Evolutionary conservation across 1,139 yeast genomes (phyloP).

Genomic region (Groenewaldozyma sp.): DNA sequence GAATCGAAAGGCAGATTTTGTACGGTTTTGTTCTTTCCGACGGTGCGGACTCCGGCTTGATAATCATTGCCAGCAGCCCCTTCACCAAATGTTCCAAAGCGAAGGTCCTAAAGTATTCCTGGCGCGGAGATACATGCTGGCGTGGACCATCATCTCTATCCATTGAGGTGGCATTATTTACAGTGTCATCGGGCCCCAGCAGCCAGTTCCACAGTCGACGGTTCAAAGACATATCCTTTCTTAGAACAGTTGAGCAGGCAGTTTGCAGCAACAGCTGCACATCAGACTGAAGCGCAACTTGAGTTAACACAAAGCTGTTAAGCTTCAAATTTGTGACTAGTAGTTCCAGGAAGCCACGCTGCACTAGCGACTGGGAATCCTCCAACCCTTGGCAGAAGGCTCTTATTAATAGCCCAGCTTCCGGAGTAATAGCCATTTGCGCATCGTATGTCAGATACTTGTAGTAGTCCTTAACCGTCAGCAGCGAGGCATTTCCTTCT

Average conservation of each 20-base stretch:
- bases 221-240: slow-evolving; percentile 87
- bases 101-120: slow-evolving; percentile 48
- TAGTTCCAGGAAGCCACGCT: slow-evolving; percentile 83
- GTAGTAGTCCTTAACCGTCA: slow-evolving; percentile 9
- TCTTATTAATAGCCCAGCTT: slow-evolving; percentile 66
- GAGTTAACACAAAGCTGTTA: slow-evolving; percentile 47
- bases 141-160: slow-evolving; percentile 22
- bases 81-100: slow-evolving; percentile 44
- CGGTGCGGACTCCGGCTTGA: slow-evolving; percentile 18
- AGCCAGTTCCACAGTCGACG: slow-evolving; percentile 91
- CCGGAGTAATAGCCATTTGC: slow-evolving; percentile 55
- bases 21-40: slow-evolving; percentile 42
- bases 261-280: slow-evolving; percentile 49
- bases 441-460: slow-evolving; percentile 44
- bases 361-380: slow-evolving; percentile 58
- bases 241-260: slow-evolving; percentile 59
- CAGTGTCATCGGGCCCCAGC: slow-evolving; percentile 51
- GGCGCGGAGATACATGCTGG: slow-evolving; percentile 29
- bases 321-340: slow-evolving; percentile 60
- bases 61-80: slow-evolving; percentile 46
- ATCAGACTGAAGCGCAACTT: slow-evolving; percentile 43
- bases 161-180: not conserved
- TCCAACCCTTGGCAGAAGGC: slow-evolving; percentile 63
- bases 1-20: slow-evolving; percentile 56
- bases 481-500: slow-evolving; percentile 5